Evolutionary conservation across 768 basidiomycete genomes (phyloP), one percentile per base, ranked within the genome.

Genomic region (Chalciporus sphaerocephalus): DNA sequence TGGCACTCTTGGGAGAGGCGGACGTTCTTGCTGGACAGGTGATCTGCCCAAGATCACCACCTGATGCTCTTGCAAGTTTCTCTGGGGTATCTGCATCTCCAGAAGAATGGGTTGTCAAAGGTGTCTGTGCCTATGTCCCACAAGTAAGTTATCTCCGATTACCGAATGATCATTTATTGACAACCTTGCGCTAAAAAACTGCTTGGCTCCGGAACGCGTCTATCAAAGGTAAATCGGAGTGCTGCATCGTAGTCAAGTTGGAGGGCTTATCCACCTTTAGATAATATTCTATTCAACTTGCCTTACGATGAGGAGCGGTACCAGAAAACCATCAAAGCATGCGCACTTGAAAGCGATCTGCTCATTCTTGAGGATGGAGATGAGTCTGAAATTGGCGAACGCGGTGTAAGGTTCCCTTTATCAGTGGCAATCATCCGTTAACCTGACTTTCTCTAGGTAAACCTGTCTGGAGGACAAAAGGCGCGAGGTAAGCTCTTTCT

Each of bases 341-440:
- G 80, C 48, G 87, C 89, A 1, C 71, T 93, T 17, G 68, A 83
- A 17, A 78, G 72, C 44, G 90, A 93, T 57, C 71, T 93, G 25
- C 78, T 81, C 40, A 90, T 92, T 44, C 70, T 93, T 13, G 91
- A 92, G 59, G 90, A 92, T 55, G 88, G 90, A 1, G 90, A 92
- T 53, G 83, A 87, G 53, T 81, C 88, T 0, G 90, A 92, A 64
- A 91, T 92, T 44, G 89, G 89, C 16, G 89, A 92, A 69, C 82
- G 87, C 24, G 89, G 89, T 20, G 88, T 88, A 58, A 12, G 64
- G 18, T 21, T 16, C 4, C 34, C 45, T 50, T 28, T 9, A 30
- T 36, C 25, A 5, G 25, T 1, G 1, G 16, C 33, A 13, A 16
- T 12, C 10, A 6, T 37, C 17, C 7, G 2, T 24, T 55, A 7